Evolutionary conservation across 2,329 filamentous ascomycete species (phyloP).

Genomic region (Penicillium thymicola): DNA sequence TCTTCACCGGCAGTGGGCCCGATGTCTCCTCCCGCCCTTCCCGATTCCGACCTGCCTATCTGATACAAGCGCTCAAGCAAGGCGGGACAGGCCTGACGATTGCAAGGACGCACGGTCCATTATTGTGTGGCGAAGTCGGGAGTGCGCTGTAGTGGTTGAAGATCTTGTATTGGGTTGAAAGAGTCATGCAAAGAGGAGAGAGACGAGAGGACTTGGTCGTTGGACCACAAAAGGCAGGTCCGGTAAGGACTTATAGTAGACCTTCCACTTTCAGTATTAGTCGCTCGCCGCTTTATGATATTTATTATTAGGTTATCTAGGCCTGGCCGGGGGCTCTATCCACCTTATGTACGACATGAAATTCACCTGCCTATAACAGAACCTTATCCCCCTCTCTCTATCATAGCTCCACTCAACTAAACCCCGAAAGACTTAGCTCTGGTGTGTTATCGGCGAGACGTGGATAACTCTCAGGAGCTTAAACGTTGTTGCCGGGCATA

Average conservation of each 20-base stretch:
- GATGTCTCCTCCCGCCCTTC: not conserved
- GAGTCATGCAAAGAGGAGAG: not conserved
- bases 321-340: not conserved
- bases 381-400: not conserved
- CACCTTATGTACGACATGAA: not conserved
- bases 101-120: not conserved
- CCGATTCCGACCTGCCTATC: constrained; percentile 9
- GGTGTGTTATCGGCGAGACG: no score
- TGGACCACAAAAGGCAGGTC: not conserved
- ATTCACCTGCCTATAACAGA: not conserved
- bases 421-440: not conserved
- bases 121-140: not conserved
- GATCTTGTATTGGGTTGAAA: no score
- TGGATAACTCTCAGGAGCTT: no score
- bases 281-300: not conserved
- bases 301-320: not conserved
- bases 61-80: constrained; percentile 1
- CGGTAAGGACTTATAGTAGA: not conserved
- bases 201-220: no score
- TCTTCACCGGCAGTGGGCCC: not conserved
- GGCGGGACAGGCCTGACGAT: not conserved
- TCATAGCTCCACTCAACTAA: not conserved
- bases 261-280: not conserved
- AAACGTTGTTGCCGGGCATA: not conserved
- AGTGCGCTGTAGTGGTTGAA: no score